Conservation (phyloP, 495 filamentous ascomycete species). For the Xylaria venustula region DNA sequence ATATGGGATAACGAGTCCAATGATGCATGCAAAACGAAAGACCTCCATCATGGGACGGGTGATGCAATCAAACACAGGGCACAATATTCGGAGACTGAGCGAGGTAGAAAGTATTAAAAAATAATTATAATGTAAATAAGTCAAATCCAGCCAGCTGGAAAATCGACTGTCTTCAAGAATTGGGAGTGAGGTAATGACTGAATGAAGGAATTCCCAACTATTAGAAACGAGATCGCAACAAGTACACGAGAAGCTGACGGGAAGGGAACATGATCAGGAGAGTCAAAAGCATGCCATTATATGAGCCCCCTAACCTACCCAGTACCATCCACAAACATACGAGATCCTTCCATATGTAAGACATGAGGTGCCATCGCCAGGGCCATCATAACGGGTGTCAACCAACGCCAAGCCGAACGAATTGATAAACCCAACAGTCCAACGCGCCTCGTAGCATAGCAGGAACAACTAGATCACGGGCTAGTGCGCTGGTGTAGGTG, state of each 20-base stretch:
- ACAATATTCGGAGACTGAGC: not conserved
- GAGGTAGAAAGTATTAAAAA: not conserved
- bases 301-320: not conserved
- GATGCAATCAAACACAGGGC: too few species aligned
- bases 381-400: not conserved
- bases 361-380: conserved; percentile 2
- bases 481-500: not conserved
- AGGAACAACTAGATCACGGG: not conserved
- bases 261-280: not conserved
- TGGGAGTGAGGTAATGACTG: not conserved
- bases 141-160: conserved; percentile 16
- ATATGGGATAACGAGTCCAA: conserved; percentile 25
- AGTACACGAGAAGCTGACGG: not conserved
- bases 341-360: not conserved
- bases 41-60: conserved; percentile 19
- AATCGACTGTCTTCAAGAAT: not conserved
- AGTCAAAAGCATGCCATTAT: not conserved
- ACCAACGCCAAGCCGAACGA: not conserved
- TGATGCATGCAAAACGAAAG: conserved; percentile 15
- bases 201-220: not conserved
- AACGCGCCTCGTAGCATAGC: not conserved
- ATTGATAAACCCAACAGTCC: not conserved
- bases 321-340: not conserved
- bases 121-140: conserved; percentile 21
- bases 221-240: not conserved